Evolutionary conservation across 805 yeast species (phyloP).

Genomic region (Tetrapisispora namnaoensis): DNA sequence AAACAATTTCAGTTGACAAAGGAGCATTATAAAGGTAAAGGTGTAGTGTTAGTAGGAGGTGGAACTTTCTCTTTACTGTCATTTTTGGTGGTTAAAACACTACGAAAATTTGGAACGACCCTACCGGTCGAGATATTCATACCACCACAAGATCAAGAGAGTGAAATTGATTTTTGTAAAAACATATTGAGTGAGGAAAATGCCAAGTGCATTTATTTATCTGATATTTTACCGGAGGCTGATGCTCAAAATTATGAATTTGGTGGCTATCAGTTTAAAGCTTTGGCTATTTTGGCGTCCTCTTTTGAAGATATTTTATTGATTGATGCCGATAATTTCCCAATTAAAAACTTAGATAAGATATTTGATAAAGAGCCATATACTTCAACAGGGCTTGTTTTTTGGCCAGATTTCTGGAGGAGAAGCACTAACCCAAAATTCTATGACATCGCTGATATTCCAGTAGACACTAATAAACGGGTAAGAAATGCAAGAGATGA

Average conservation of each 20-base stretch:
- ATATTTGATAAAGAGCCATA: conserved; percentile 53
- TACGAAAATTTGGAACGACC: conserved; percentile 56
- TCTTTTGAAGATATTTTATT: conserved; percentile 62
- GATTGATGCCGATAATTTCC: conserved; percentile 69
- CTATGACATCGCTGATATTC: conserved; percentile 56
- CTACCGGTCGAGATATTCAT: conserved; percentile 69
- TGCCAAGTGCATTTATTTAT: conserved; percentile 57
- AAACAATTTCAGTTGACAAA: conserved; percentile 11
- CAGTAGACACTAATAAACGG: conserved; percentile 33
- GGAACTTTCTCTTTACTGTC: conserved; percentile 67
- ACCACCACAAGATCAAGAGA: conserved; percentile 55
- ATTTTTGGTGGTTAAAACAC: conserved; percentile 48
- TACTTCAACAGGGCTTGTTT: conserved; percentile 38
- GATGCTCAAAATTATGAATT: conserved; percentile 39
- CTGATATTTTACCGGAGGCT: conserved; percentile 42
- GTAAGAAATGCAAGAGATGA: conserved; percentile 31
- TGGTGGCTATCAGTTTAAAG: conserved; percentile 57
- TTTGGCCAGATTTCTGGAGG: conserved; percentile 89
- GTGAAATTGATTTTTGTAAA: conserved; percentile 49
- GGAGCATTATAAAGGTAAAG: conserved; percentile 28
- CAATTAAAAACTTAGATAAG: conserved; percentile 53
- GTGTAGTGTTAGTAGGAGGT: conserved; percentile 62
- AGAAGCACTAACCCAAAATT: conserved; percentile 68
- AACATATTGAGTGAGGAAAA: conserved; percentile 45
- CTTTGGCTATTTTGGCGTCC: conserved; percentile 61